These are phyloP conservation scores for Grammothele lineata DNA, from an alignment of 768 basidiomycete genomes.

Conservation along the genomic window DNA sequence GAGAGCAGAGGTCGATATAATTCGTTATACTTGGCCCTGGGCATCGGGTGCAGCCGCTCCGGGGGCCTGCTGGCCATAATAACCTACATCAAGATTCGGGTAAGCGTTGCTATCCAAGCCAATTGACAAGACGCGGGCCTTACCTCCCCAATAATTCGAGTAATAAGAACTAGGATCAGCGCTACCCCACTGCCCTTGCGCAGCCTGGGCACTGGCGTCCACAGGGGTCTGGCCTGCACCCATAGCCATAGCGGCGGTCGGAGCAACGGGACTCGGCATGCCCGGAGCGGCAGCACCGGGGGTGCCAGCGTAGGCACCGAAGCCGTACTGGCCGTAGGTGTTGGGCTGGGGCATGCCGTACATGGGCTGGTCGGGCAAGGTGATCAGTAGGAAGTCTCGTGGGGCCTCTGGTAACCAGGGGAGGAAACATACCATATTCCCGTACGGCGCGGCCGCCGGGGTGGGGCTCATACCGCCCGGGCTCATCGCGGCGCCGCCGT, in stretches of 20 bases:
- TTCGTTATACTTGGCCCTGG: conserved; percentile 24
- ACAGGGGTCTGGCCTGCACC: conserved; percentile 48
- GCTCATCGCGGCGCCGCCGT: conserved; percentile 54
- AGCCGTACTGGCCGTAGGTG: conserved; percentile 76
- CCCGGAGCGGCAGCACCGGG: conserved; percentile 39
- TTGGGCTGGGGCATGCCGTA: conserved; percentile 86
- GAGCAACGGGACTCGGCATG: conserved; percentile 54
- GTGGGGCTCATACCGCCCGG: conserved; percentile 53
- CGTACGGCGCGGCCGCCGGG: conserved; percentile 62
- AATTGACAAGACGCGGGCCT: conserved; percentile 23
- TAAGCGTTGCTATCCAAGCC: neutral
- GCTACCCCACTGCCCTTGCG: conserved; percentile 74
- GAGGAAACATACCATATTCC: conserved; percentile 61
- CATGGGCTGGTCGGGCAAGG: conserved; percentile 57
- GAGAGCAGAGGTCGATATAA: conserved; percentile 8
- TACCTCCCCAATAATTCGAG: conserved; percentile 82
- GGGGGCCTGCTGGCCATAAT: conserved; percentile 72
- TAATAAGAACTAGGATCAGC: conserved; percentile 75
- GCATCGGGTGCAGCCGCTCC: conserved; percentile 56
- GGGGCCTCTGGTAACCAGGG: neutral
- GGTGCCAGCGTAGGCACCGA: conserved; percentile 61
- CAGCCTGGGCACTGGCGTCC: conserved; percentile 47
- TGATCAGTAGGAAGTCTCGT: conserved; percentile 6
- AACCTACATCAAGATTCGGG: conserved; percentile 43
- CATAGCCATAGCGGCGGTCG: conserved; percentile 50